Base-by-base conservation (phyloP, 805 yeast genomes). In the Ogataea zsoltii region DNA sequence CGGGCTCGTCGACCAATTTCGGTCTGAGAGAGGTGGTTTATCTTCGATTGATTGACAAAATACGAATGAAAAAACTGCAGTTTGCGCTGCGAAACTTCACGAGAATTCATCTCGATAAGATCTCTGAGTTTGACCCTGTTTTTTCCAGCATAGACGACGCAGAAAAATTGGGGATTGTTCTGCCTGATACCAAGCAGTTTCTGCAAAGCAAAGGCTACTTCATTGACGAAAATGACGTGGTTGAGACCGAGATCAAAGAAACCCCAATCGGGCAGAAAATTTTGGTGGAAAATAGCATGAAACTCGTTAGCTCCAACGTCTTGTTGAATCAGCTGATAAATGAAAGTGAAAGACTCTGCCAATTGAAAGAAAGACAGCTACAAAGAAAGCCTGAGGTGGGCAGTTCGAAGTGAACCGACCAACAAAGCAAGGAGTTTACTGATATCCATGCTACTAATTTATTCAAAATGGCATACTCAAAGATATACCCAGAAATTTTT, bases 31-130 rank as follows among this genome's bases (percentile, higher is more conserved):
- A 33, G 7, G 16, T 35, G 15, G 51, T 56, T 3, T 53, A 38
- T 37, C 9, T 30, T 17, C 38, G 38, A 13, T 41, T 55, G 12
- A 38, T 48, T 13, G 32, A 38, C 11, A 40, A 43, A 13, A 29
- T 56, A 37, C 46, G 56, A 31, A 30, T 44, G 10, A 30, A 32
- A 4, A 55, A 47, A 26, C 28, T 55, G 23, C 30, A 44, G 16
- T 16, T 19, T 28, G 29, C 38, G 2, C 19, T 53, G 2, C 17
- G 29, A 7, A 40, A 21, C 14, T 55, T 33, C 32, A 29, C 39
- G 13, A 38, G 23, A 16, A 36, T 53, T 21, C 35, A 32, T 11
- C 26, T 46, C 25, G 19, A 31, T 4, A 41, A 41, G 4, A 17
- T 45, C 11, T 15, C 30, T 7, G 16, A 34, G 10, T 30, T 48